These are phyloP conservation scores for Davidsoniella eucalypti DNA, from an alignment of 2,329 filamentous ascomycete species.

Conservation along the genomic window DNA sequence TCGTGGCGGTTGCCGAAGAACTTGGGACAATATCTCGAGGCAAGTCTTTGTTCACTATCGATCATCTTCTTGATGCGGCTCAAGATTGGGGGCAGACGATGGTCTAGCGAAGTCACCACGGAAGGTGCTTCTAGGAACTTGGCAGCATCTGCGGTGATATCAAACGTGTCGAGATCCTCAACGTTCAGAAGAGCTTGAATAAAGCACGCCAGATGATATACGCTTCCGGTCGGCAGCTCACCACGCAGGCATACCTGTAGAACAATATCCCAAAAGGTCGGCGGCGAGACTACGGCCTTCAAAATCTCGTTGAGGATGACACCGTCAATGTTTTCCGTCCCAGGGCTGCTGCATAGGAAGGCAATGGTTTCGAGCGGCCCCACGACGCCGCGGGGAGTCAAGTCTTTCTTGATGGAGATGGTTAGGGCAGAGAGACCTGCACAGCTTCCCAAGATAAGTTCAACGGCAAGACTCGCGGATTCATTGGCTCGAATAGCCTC, in stretches of 20 bases:
- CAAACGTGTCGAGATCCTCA: not conserved
- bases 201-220: not conserved
- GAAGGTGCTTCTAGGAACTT: too few species aligned
- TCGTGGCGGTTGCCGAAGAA: constrained; percentile 50
- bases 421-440: not conserved
- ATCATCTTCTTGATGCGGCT: constrained; percentile 2
- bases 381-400: not conserved
- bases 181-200: not conserved
- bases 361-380: not conserved
- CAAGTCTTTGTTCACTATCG: too few species aligned
- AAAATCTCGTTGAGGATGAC: not conserved
- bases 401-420: not conserved
- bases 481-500: not conserved
- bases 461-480: not conserved
- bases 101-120: not conserved
- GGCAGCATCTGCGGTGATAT: not conserved
- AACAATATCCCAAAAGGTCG: constrained; percentile 5
- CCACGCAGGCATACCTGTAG: not conserved
- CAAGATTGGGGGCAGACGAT: not conserved
- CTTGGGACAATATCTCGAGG: not conserved
- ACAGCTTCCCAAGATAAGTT: not conserved
- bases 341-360: not conserved
- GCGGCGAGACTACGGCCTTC: not conserved
- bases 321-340: not conserved
- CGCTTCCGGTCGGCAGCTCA: not conserved